These are phyloP conservation scores for Candida golubevii DNA, from an alignment of 805 yeast species.

Conservation along the genomic window DNA sequence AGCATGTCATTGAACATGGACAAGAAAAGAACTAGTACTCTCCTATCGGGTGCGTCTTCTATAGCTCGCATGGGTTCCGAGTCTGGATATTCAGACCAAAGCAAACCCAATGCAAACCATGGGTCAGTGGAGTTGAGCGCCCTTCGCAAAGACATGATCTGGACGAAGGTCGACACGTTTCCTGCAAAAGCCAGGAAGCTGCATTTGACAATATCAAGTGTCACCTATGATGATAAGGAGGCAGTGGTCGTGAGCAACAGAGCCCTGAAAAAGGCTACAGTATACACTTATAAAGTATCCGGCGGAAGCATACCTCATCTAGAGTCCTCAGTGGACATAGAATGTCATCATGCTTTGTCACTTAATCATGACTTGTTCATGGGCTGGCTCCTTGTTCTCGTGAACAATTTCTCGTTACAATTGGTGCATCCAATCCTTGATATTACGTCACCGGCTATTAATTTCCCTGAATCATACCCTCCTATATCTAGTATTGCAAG, in stretches of 20 bases:
- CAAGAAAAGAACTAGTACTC: constrained; percentile 41
- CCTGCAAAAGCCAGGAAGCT: constrained; percentile 26
- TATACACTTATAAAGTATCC: constrained; percentile 46
- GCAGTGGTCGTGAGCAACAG: constrained; percentile 54
- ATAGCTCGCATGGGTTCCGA: constrained; percentile 44
- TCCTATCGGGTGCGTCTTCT: constrained; percentile 39
- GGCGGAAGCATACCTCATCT: constrained; percentile 28
- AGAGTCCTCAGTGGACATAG: constrained; percentile 9
- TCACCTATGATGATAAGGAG: constrained; percentile 53
- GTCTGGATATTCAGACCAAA: constrained; percentile 25
- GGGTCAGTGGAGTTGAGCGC: constrained; percentile 18
- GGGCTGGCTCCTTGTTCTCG: constrained; percentile 45
- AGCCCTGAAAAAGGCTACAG: constrained; percentile 38
- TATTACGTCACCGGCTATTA: constrained; percentile 32
- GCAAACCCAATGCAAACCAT: constrained; percentile 12
- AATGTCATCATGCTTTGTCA: constrained; percentile 28
- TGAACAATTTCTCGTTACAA: constrained; percentile 29
- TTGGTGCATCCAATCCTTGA: constrained; percentile 58
- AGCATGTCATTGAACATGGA: constrained; percentile 35
- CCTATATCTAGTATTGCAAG: constrained; percentile 23
- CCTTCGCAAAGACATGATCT: constrained; percentile 63
- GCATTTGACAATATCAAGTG: constrained; percentile 33
- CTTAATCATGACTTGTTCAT: constrained; percentile 31
- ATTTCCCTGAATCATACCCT: constrained; percentile 17
- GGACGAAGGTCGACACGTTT: constrained; percentile 53